A percentile compares a stretch with the other conserved stretches of the same genome.
phyloP scores from a whole-genome alignment of 768 basidiomycete species.

The Termitomyces sp. region DNA sequence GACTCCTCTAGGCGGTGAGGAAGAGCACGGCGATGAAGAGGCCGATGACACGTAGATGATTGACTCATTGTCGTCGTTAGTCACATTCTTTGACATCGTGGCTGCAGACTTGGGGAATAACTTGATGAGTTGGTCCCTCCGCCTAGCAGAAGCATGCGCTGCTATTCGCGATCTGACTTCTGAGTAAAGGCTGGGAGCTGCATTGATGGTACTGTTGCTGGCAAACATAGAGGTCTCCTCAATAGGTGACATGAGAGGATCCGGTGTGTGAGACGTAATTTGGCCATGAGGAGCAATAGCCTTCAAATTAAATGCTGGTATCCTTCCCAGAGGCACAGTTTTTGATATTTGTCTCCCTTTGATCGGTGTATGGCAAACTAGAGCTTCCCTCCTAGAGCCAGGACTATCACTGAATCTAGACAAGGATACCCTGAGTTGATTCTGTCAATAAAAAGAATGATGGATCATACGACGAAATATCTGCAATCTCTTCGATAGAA shows the following conservation, averaged over 20 bases:
- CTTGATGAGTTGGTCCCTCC: constrained; percentile 25
- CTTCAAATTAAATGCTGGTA: constrained; percentile 11
- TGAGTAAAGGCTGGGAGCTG: constrained; percentile 24
- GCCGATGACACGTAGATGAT: constrained; percentile 25
- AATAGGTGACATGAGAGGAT: constrained; percentile 26
- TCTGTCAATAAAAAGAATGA: background rate
- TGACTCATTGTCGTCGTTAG: constrained; percentile 20
- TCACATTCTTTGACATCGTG: constrained; percentile 6
- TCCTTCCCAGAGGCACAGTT: constrained; percentile 2
- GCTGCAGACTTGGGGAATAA: constrained; percentile 9
- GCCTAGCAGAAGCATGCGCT: constrained; percentile 19
- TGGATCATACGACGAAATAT: constrained; percentile 15
- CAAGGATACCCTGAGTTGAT: background rate
- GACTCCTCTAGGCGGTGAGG: constrained; percentile 17
- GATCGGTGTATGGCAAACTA: background rate
- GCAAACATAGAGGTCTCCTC: constrained; percentile 18
- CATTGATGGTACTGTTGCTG: constrained; percentile 9
- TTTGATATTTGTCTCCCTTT: constrained; percentile 1
- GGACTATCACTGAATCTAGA: constrained; percentile 12
- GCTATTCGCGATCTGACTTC: constrained; percentile 31
- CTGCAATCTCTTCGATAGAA: constrained; percentile 17
- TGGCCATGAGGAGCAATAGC: background rate
- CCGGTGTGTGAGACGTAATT: background rate
- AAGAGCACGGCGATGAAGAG: constrained; percentile 26
- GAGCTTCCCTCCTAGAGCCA: background rate